Conservation (phyloP, 2,329 filamentous ascomycete species). For the Verticillium alfalfae region DNA sequence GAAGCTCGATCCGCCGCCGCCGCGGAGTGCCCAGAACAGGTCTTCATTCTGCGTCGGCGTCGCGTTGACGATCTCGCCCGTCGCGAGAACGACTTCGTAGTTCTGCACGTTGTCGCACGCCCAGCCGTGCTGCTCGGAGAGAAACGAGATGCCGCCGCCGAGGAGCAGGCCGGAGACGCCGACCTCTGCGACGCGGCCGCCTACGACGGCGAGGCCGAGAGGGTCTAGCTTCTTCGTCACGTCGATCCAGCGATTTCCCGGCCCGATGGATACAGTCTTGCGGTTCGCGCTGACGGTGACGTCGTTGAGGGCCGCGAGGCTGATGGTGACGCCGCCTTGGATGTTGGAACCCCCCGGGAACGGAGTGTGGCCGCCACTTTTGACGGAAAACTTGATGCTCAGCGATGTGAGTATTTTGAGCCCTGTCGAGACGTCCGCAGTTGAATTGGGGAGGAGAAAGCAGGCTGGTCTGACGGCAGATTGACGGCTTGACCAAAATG, state of each 20-base stretch:
- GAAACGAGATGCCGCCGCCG: conserved; percentile 35
- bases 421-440: neutral
- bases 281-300: conserved; percentile 9
- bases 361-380: conserved; percentile 15
- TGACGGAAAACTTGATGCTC: neutral
- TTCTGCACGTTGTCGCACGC: conserved; percentile 38
- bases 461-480: neutral
- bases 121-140: conserved; percentile 36
- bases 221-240: conserved; percentile 15
- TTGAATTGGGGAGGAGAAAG: neutral
- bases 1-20: conserved; percentile 31
- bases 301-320: conserved; percentile 14
- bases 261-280: conserved; percentile 21
- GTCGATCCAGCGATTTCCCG: conserved; percentile 14
- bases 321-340: conserved; percentile 20
- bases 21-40: conserved; percentile 37
- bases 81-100: conserved; percentile 41
- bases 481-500: neutral
- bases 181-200: conserved; percentile 15
- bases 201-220: conserved; percentile 12
- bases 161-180: conserved; percentile 17
- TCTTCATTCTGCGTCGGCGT: conserved; percentile 27
- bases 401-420: conserved; percentile 4
- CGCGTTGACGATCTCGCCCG: conserved; percentile 36
- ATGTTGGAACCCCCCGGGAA: conserved; percentile 33